Evolutionary conservation across 1,284 basidiomycete species (phyloP).

Genomic region (Takashimella koratensis): DNA sequence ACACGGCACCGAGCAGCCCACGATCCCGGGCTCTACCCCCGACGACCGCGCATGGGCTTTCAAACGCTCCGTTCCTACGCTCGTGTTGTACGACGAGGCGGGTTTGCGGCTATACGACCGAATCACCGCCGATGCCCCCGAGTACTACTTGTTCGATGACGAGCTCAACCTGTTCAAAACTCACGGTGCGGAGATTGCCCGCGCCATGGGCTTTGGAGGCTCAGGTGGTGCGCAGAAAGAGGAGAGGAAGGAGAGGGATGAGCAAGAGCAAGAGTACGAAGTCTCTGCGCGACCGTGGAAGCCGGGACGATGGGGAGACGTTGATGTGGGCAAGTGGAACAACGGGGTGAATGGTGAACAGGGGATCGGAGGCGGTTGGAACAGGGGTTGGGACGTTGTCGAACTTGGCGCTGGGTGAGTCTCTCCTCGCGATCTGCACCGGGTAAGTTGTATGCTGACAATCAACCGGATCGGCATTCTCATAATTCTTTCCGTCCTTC

Average conservation of each 20-base stretch:
- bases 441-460: constrained; percentile 13
- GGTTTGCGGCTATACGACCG: constrained; percentile 62
- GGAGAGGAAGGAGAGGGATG: constrained; percentile 4
- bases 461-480: too few relatives aligned
- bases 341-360: constrained; percentile 55
- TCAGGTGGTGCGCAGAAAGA: constrained; percentile 7
- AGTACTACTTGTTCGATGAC: constrained; percentile 80
- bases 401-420: constrained; percentile 87
- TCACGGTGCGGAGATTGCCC: constrained; percentile 53
- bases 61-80: constrained; percentile 70
- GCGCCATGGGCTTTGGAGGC: constrained; percentile 51
- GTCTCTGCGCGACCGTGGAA: constrained; percentile 30
- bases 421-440: neutral
- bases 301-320: constrained; percentile 54
- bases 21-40: constrained; percentile 28
- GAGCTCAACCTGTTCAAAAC: constrained; percentile 53
- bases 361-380: constrained; percentile 45
- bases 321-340: constrained; percentile 71
- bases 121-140: constrained; percentile 73
- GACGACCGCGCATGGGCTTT: constrained; percentile 45
- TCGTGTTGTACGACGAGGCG: constrained; percentile 80
- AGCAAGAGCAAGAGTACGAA: constrained; percentile 2
- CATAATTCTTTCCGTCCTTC: too few relatives aligned
- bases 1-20: constrained; percentile 19
- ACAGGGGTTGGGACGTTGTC: constrained; percentile 58